Evolutionary conservation across 2,329 filamentous ascomycete species (phyloP).

Genomic region (Aureobasidium sp.): DNA sequence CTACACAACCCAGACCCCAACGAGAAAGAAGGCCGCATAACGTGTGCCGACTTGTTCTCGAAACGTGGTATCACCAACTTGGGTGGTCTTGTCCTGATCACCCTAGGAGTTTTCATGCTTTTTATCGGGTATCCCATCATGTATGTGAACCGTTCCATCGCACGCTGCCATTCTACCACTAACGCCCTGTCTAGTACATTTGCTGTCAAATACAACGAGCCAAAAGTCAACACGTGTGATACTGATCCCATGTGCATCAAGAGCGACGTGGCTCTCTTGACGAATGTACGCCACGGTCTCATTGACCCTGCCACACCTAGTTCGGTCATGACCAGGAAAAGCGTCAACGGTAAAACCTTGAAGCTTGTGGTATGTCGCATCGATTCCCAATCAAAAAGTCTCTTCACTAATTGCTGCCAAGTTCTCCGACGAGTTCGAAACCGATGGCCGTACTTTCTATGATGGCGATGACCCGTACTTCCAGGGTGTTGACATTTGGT

Average conservation of each 20-base stretch:
- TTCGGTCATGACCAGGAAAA: constrained; percentile 46
- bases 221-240: constrained; percentile 29
- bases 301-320: constrained; percentile 61
- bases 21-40: constrained; percentile 50
- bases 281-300: constrained; percentile 51
- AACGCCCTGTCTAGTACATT: not conserved
- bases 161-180: not conserved
- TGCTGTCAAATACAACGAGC: constrained; percentile 36
- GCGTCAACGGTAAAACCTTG: constrained; percentile 51
- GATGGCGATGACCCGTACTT: constrained; percentile 62
- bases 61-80: constrained; percentile 56
- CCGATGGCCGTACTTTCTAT: constrained; percentile 59
- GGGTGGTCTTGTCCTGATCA: constrained; percentile 52
- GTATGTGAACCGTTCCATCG: constrained; percentile 32
- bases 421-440: constrained; percentile 67
- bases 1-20: constrained; percentile 61
- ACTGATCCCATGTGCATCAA: constrained; percentile 40
- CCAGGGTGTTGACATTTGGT: constrained; percentile 61
- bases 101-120: constrained; percentile 51
- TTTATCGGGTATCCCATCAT: constrained; percentile 63
- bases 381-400: not conserved
- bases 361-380: constrained; percentile 48
- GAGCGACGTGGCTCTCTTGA: constrained; percentile 41
- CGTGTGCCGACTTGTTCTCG: constrained; percentile 53
- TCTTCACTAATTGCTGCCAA: constrained; percentile 20